Percentiles rank a stretch among this genome's conserved stretches.
phyloP scores from a whole-genome alignment of 352 stramenopile species.

The Pythium rhizo-oryzae region DNA sequence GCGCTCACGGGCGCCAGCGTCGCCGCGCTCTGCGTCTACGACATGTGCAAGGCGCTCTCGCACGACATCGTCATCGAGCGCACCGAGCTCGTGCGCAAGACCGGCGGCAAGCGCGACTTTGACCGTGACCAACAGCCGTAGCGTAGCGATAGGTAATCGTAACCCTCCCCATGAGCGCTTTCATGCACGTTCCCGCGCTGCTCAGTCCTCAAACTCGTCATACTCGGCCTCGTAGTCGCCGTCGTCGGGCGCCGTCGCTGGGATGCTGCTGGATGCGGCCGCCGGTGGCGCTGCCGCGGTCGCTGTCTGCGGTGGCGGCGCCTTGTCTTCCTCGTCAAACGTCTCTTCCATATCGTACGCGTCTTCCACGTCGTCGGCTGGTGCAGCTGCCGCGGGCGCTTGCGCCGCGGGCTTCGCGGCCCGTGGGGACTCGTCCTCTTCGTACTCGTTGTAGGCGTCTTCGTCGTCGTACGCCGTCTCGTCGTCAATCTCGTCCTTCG shows the following conservation, averaged over 20 bases:
- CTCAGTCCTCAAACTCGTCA: slow-evolving; percentile 59
- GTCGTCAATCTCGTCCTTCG: slow-evolving; percentile 9
- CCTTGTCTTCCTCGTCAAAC: slow-evolving; percentile 46
- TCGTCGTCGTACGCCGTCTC: slow-evolving; percentile 29
- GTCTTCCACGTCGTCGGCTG: slow-evolving; percentile 35
- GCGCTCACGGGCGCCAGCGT: slow-evolving; percentile 93
- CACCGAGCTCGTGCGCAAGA: slow-evolving; percentile 91
- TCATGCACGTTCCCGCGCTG: slow-evolving; percentile 22
- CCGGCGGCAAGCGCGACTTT: slow-evolving; percentile 90
- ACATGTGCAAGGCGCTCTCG: slow-evolving; percentile 98
- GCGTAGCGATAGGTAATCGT: no score
- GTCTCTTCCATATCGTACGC: slow-evolving; percentile 42
- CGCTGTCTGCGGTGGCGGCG: neutral
- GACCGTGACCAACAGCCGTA: slow-evolving; percentile 7
- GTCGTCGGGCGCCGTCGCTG: slow-evolving; percentile 20
- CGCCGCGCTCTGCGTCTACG: slow-evolving; percentile 96
- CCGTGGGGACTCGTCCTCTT: slow-evolving; percentile 19
- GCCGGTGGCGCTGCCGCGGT: neutral
- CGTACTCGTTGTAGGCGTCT: slow-evolving; percentile 54
- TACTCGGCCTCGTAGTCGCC: slow-evolving; percentile 60
- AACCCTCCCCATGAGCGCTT: no score
- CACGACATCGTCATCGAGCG: slow-evolving; percentile 94
- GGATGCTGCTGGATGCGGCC: neutral
- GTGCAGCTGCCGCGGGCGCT: no score
- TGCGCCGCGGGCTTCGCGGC: neutral